Conservation (phyloP, 2,329 filamentous ascomycete genomes). For the Colletotrichum musae region DNA sequence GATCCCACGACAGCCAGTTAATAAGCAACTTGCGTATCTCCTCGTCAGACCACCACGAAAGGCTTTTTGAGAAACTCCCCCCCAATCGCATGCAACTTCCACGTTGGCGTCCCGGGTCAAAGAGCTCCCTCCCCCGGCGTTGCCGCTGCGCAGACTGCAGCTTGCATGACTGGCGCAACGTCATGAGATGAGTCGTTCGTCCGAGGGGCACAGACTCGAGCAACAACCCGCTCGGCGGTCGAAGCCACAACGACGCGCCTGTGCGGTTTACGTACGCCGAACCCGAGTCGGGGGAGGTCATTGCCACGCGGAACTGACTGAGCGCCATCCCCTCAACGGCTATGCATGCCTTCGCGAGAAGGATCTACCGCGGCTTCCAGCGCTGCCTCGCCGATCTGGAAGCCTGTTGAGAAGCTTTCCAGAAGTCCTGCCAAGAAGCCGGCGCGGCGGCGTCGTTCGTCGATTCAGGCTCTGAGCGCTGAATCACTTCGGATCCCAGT, state of each 20-base stretch:
- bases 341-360: constrained; percentile 7
- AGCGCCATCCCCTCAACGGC: constrained; percentile 23
- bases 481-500: neutral
- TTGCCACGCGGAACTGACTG: constrained; percentile 15
- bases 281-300: constrained; percentile 6
- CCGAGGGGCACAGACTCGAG: constrained; percentile 14
- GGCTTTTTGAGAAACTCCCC: neutral
- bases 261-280: constrained; percentile 19
- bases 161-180: neutral
- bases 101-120: neutral
- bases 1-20: neutral
- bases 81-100: constrained; percentile 7
- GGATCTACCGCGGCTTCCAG: constrained; percentile 1
- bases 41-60: neutral
- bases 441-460: neutral
- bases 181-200: constrained; percentile 36
- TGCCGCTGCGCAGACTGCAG: neutral
- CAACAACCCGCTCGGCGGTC: neutral
- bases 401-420: neutral
- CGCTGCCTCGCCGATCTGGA: neutral
- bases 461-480: neutral
- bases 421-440: neutral
- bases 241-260: constrained; percentile 25
- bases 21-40: constrained; percentile 4
- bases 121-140: constrained; percentile 2